Base-by-base conservation (phyloP, 2,329 filamentous ascomycete species). In the Aspergillus sp. region DNA sequence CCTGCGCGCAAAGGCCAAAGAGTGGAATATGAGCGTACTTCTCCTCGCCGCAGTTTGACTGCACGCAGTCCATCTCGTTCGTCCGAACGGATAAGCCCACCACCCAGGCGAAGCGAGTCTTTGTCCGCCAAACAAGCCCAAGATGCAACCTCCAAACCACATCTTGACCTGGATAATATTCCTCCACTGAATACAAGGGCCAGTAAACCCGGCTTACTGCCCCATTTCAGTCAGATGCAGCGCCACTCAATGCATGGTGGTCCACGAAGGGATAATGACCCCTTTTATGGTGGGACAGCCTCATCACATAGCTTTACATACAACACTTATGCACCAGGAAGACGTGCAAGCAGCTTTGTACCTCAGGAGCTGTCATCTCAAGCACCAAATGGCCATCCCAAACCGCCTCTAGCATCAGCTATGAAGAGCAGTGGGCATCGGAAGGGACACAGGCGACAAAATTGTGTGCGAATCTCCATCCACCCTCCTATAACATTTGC, bases 381-480 rank as follows among this genome's bases (percentile, higher is more conserved):
- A 14, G 51, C 59, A 21, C 56, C 65, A 6, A 67, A 65, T 33
- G 54, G 62, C 14, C 65, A 66, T 24, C 54, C 58, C 11, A 68
- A 62, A 40, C 56, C 61, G 2, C 64, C 67, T 31, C 52, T 72
- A 37, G 60, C 66, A 19, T 75, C 73, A 4, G 72, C 72, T 6
- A 52, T 74, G 53, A 74, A 73, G 51, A 66, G 66, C 3, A 71
- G 66, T 9, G 67, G 67, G 1, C 64, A 68, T n/a, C 70, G 72
- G 27, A 75, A 73, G 53, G 73, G 74, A 12, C 76, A 79, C 57
- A 68, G 69, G 49, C 72, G 76, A 39, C 75, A 78, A 40, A 77
- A 78, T 47, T 78, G 75, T 53, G 73, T 79, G 3, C 73, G 76
- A 19, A 76, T 79, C 51, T 73, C 75, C 1, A 75, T 72, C 31